Evolutionary conservation across 345 rosid species (phyloP), one percentile per base, ranked within the genome.

Genomic region (Moricandia arvensis): DNA sequence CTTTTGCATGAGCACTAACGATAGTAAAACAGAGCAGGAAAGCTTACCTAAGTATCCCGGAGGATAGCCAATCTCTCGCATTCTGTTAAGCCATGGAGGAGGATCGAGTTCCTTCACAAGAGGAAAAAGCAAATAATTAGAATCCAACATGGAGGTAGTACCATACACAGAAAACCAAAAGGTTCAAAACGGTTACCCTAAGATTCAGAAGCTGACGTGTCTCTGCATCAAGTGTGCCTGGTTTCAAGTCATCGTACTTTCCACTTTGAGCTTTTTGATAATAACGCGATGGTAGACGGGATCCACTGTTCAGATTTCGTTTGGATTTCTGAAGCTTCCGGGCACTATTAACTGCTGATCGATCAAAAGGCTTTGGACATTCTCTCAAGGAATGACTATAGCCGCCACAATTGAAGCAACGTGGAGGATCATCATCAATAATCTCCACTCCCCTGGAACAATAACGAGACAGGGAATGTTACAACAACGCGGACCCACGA

Each of bases 11-110:
- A 21, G 58, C 66, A 55, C 33, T 17, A 8, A 66, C 16, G 38
- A 51, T 43, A 30, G 37, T 4, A 66, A n/a, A 45, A 27, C 24
- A 49, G 72, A 72, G 80, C 6, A 62, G 49, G 11, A 18, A 13
- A 9, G 60, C 63, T 71, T 85, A 91, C 99, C 99, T 80, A 96
- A 84, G 84, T 96, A 93, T 76, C 99, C 99, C 0, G 91, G 97
- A 7, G 99, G 98, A 53, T 96, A 96, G n/a, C 99, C 99, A 77
- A 96, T 81, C 80, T 96, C 98, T 68, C 91, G 85, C 99, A 96
- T 96, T 82, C 98, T 86, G 84, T 85, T 70, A 60, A 87, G 93
- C 99, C 99, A 96, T 1, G 99, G 98, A 41, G 99, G 99, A 54
- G 99, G 99, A 79, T 96, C 99, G 57, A 93, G 90, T 79, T 90